Evolutionary conservation across 805 yeast genomes (phyloP).

Genomic region (Ogataea pignaliae): DNA sequence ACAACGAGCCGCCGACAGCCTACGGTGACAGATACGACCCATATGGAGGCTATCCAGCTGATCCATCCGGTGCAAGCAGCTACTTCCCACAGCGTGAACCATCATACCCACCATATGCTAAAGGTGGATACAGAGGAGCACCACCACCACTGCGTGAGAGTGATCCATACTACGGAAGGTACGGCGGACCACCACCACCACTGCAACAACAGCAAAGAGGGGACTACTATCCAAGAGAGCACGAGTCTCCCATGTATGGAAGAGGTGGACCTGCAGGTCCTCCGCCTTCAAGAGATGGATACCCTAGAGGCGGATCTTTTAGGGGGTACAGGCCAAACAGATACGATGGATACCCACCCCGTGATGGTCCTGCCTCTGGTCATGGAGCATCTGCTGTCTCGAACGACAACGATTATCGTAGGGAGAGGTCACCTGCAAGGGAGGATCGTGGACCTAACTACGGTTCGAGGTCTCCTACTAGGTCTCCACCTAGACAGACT

Average conservation of each 20-base stretch:
- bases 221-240: constrained; percentile 2
- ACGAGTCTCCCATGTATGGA: not conserved
- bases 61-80: too few relatives aligned
- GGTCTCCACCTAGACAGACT: constrained; percentile 11
- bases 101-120: not conserved
- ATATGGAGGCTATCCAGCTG: not conserved
- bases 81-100: not conserved
- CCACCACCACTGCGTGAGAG: not conserved
- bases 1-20: not conserved
- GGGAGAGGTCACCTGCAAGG: constrained; percentile 20
- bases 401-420: constrained; percentile 9
- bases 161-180: constrained; percentile 5
- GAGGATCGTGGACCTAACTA: constrained; percentile 4
- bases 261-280: not conserved
- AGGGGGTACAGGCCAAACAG: constrained; percentile 3
- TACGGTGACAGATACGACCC: constrained; percentile 1
- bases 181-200: constrained; percentile 1
- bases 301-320: constrained; percentile 1
- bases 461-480: constrained; percentile 13
- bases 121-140: not conserved
- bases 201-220: constrained; percentile 2
- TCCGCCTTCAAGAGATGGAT: constrained; percentile 2
- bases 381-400: constrained; percentile 1
- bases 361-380: not conserved
- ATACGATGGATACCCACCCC: not conserved